Conservation (phyloP, 192 early-diverging fungal genomes). For the Rhizophagus prolifer region DNA sequence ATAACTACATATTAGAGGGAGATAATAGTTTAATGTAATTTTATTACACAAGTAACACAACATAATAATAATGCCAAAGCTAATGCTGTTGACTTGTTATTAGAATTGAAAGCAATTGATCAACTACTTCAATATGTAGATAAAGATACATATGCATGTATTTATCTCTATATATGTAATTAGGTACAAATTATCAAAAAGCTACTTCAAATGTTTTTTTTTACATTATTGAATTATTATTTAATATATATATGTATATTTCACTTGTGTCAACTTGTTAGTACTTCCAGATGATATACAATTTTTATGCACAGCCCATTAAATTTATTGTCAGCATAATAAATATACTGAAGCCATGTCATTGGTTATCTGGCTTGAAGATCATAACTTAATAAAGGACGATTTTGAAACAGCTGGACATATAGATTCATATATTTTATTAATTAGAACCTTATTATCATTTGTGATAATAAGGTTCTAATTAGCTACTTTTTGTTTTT, state of each 20-base stretch:
- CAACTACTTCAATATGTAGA: constrained; percentile 81
- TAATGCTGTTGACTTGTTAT: constrained; percentile 94
- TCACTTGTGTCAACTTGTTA: constrained; percentile 87
- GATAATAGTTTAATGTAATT: too few relatives aligned
- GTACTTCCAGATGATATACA: constrained; percentile 85
- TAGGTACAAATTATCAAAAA: constrained; percentile 48
- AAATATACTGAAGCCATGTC: constrained; percentile 82
- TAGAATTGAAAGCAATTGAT: constrained; percentile 86
- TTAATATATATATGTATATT: background rate
- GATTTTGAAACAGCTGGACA: constrained; percentile 78
- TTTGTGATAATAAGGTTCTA: background rate
- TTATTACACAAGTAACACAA: too few relatives aligned
- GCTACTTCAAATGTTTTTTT: background rate
- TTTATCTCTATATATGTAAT: constrained; percentile 95
- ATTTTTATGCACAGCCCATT: constrained; percentile 83
- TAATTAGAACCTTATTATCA: background rate
- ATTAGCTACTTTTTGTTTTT: constrained; percentile 9
- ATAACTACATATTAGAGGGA: too few relatives aligned
- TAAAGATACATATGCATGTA: constrained; percentile 89
- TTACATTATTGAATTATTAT: background rate
- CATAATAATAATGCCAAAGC: constrained; percentile 99
- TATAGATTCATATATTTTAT: constrained; percentile 59
- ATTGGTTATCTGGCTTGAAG: constrained; percentile 82
- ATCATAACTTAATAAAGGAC: constrained; percentile 76
- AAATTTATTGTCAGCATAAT: constrained; percentile 83